Percentiles rank a stretch among this genome's conserved stretches.
Evolutionary conservation across 805 yeast species (phyloP).

Genomic region (Dipodascopsis uninucleata): DNA sequence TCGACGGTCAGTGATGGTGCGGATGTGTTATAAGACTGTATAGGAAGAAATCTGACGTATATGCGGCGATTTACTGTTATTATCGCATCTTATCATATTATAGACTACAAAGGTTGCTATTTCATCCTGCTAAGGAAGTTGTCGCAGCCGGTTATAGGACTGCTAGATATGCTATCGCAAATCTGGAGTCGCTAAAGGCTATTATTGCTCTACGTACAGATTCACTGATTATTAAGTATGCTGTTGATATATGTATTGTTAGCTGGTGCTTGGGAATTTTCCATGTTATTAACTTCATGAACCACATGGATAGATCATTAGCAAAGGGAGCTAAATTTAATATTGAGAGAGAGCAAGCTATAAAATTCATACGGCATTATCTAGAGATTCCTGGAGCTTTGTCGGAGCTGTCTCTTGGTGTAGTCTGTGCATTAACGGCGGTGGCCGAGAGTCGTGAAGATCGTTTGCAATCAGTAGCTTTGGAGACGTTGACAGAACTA

Average conservation of each 20-base stretch:
- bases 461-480: conserved; percentile 46
- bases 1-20: conserved; percentile 32
- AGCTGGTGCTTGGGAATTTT: too few species aligned
- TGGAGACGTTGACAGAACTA: conserved; percentile 54
- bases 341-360: conserved; percentile 71
- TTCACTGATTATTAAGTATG: conserved; percentile 51
- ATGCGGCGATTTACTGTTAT: neutral
- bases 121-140: conserved; percentile 56
- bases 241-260: neutral
- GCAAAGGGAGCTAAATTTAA: conserved; percentile 53
- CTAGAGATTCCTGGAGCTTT: conserved; percentile 54
- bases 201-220: conserved; percentile 58
- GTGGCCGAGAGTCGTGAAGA: conserved; percentile 56
- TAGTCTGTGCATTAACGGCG: conserved; percentile 63
- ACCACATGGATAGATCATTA: conserved; percentile 41
- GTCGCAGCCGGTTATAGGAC: conserved; percentile 74
- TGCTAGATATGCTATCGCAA: conserved; percentile 59
- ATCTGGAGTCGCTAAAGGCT: conserved; percentile 50
- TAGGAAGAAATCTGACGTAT: neutral
- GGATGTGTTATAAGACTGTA: neutral
- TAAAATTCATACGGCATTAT: conserved; percentile 64
- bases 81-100: neutral
- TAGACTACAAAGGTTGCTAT: conserved; percentile 56
- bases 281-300: neutral
- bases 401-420: conserved; percentile 53